Percentiles rank a stretch among this genome's conserved stretches.
These are phyloP conservation scores for Arthrobotrys pseudoclavata DNA, from an alignment of 2,329 filamentous ascomycete genomes.

Conservation along the genomic window DNA sequence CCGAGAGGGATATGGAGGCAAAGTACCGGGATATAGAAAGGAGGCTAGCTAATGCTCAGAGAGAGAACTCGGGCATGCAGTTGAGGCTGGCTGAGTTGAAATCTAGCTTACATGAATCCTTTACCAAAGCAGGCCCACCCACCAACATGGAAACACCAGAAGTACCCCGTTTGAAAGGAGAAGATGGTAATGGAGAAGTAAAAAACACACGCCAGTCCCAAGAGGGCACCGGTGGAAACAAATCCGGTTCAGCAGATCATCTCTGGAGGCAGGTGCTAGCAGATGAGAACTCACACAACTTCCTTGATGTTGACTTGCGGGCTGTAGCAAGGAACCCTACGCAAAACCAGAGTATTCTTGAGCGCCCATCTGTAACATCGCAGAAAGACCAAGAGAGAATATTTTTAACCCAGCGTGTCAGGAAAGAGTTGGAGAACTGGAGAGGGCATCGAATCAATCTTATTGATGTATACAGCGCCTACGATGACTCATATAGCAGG, in stretches of 20 bases:
- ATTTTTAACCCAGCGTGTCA: conserved; percentile 21
- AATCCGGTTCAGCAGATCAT: not conserved
- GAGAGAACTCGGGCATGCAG: conserved; percentile 50
- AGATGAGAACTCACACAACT: not conserved
- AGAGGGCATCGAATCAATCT: conserved; percentile 36
- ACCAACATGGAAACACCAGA: not conserved
- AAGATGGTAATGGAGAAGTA: not conserved
- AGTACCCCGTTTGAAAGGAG: not conserved
- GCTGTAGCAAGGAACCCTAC: not conserved
- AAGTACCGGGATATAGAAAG: conserved; percentile 39
- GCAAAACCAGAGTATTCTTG: not conserved
- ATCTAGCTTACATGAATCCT: conserved; percentile 28
- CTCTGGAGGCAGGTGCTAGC: conserved; percentile 11
- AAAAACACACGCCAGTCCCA: not conserved
- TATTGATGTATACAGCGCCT: conserved; percentile 24
- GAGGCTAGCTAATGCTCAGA: conserved; percentile 39
- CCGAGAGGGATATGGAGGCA: conserved; percentile 5
- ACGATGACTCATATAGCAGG: conserved; percentile 40
- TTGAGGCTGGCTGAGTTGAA: conserved; percentile 42
- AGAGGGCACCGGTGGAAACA: not conserved
- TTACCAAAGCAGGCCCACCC: not conserved
- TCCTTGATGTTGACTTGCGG: conserved; percentile 6
- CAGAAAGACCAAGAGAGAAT: conserved; percentile 3
- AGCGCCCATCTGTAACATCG: not conserved
- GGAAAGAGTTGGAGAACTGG: conserved; percentile 41